phyloP scores from a whole-genome alignment of 345 rosid genomes.

The Brassica napus region Da-Ae NC_063450.1:51966501-51967000 shows the following conservation, averaged over 20 bases:
- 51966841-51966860: not conserved
- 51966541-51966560: not conserved
- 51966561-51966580: not conserved
- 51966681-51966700: not conserved
- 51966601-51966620: not conserved
- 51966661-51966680: not conserved
- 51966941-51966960: slow-evolving; percentile 5
- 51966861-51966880: not conserved
- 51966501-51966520: not conserved
- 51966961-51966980: not conserved
- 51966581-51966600: not conserved
- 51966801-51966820: not conserved
- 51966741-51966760: not conserved
- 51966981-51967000: not conserved
- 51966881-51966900: not conserved
- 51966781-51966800: not conserved
- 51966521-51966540: slow-evolving; percentile 6
- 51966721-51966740: not conserved
- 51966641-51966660: not conserved
- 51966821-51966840: not conserved
- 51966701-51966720: not conserved
- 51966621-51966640: not conserved
- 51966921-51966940: not conserved
- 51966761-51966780: not conserved
- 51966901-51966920: not conserved